Percentiles rank a stretch among this genome's conserved stretches.
Conservation (phyloP, 495 filamentous ascomycete genomes). For the Aspergillus kassunensis region DNA sequence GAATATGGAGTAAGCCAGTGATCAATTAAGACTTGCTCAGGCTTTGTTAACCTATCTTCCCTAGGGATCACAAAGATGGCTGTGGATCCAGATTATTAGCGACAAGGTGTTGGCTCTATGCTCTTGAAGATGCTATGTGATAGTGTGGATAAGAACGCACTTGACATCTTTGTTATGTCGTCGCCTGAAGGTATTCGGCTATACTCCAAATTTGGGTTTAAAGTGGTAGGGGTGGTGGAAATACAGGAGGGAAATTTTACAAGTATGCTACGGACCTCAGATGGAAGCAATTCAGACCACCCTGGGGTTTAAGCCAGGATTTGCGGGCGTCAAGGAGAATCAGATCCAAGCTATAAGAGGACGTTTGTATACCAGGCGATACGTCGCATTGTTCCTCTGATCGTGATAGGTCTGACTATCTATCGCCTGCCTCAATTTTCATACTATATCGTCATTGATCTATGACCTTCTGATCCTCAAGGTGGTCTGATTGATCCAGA, state of each 20-base stretch:
- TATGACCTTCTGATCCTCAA: no score
- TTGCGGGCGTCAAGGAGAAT: no score
- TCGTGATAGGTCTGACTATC: no score
- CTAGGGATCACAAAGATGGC: background rate
- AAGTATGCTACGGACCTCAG: background rate
- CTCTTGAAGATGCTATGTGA: background rate
- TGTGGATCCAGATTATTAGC: background rate
- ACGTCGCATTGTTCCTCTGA: no score
- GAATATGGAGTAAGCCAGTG: background rate
- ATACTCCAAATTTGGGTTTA: constrained; percentile 1
- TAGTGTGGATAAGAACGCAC: background rate
- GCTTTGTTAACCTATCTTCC: background rate
- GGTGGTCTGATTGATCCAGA: no score
- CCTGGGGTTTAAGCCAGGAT: no score
- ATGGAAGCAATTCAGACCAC: background rate
- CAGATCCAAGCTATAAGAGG: no score
- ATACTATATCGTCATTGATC: no score
- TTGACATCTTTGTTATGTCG: background rate
- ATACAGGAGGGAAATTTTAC: background rate
- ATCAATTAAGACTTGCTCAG: background rate
- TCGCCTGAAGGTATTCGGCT: background rate
- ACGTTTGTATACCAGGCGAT: no score
- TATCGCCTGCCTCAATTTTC: no score
- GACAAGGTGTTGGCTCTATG: background rate
- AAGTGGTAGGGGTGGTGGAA: background rate